Percentiles rank a stretch among this genome's conserved stretches.
Evolutionary conservation across 345 rosid species (phyloP).

Genomic region (Aquilaria yunnanensis): DNA sequence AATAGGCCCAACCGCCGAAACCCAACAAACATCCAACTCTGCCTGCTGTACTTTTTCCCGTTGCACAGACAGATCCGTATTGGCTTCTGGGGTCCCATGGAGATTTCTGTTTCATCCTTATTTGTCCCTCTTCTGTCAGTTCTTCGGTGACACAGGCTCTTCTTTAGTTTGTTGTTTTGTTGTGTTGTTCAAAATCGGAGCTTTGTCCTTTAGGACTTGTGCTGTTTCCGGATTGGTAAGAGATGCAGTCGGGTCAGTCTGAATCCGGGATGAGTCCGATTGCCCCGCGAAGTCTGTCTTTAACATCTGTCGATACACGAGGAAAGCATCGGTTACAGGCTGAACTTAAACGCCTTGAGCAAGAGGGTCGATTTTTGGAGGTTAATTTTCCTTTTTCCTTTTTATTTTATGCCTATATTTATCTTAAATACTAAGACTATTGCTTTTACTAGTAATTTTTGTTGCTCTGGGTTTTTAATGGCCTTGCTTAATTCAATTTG

Average conservation of each 20-base stretch:
- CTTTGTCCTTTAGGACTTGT: slow-evolving; percentile 13
- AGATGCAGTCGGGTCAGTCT: slow-evolving; percentile 56
- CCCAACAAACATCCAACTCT: too few species aligned
- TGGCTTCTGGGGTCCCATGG: slow-evolving; percentile 29
- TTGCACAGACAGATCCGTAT: neutral
- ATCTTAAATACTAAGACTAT: neutral
- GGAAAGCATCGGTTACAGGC: slow-evolving; percentile 81
- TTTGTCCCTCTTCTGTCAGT: slow-evolving; percentile 16
- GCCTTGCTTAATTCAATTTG: slow-evolving; percentile 1
- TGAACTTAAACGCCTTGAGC: slow-evolving; percentile 72
- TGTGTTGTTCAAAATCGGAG: neutral
- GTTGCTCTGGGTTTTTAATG: too few species aligned
- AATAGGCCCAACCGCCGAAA: too few species aligned
- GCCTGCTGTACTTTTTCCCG: too few species aligned
- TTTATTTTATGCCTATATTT: neutral
- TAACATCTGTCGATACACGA: slow-evolving; percentile 39
- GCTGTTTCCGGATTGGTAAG: slow-evolving; percentile 10
- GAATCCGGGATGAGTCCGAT: slow-evolving; percentile 37
- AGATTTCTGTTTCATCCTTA: slow-evolving; percentile 34
- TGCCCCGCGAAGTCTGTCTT: slow-evolving; percentile 28
- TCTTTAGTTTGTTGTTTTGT: neutral
- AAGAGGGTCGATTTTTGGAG: slow-evolving; percentile 72
- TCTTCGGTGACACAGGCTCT: slow-evolving; percentile 8
- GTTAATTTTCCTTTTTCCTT: slow-evolving; percentile 19
- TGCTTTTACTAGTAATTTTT: neutral